Evolutionary conservation across 345 rosid species (phyloP), one percentile per base, ranked within the genome.

Genomic region (Pugionium cornutum): DNA sequence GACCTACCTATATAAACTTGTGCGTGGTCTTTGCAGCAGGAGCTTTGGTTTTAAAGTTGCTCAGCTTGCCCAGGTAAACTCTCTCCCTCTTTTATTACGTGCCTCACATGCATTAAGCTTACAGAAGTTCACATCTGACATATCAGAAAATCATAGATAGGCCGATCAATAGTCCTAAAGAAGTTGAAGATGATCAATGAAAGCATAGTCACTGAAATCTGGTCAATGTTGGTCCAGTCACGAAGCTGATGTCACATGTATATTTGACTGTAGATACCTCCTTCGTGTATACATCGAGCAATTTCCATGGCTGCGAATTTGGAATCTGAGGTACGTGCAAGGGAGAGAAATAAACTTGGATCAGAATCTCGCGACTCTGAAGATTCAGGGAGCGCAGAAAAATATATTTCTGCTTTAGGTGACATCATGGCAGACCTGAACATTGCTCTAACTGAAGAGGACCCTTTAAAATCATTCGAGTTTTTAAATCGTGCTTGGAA

Each of bases 21-120:
- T 76, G 53, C 77, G 82, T 36, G 95, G 98, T 77, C 81, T 92
- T 75, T 85, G 90, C 41, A 87, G 77, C 59, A 82, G 82, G 75
- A 92, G 98, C 79, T 92, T 89, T 36, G 97, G 95, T 55, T 84
- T 89, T 72, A 92, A 86, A 72, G 97, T 92, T 66, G 97, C 97
- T 9, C 81, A 83, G 75, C 92, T 92, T 55, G 96, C 97, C 31
- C 92, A 88, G 94, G 98, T 87, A 50, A 60, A 31, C 41, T 56
- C 49, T 53, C 28, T 10, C 49, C 44, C 72, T 45, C 7, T 2
- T 33, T 32, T 46, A n/a, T 4, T 50, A 44, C 18, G 10, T 1
- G 4, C 53, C 25, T 34, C 25, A 39, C 55, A 39, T 25, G 5
- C 4, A 31, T 9, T 9, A 50, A 32, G 36, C 53, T n/a, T 51